Evolutionary conservation across 441 rosid species (phyloP), one percentile per base, ranked within the genome.

Genomic region (Eutrema salsugineum): DNA sequence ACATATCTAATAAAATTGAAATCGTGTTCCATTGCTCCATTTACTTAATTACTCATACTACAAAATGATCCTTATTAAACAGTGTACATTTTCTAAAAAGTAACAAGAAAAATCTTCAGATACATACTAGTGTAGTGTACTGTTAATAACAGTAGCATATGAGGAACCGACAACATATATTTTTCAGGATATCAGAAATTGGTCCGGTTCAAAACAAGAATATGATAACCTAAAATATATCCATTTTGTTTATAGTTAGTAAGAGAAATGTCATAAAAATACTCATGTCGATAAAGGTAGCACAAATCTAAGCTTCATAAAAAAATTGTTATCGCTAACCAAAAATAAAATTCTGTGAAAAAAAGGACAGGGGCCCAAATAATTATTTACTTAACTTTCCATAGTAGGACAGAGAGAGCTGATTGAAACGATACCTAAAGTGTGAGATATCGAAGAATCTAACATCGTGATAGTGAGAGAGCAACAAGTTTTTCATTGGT

Each of bases 361-460:
- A 22, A 24, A 27, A 0, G 49, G 8, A 16, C 15, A 46, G 11
- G 12, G 3, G 24, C 11, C 39, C 58, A 36, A 48, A 47, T 49
- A 38, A 5, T 2, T 49, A 3, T 1, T 28, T 5, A 10, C 12
- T 51, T 42, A 67, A 20, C 17, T 11, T 32, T 56, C 10, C n/a
- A 14, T 8, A 33, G 54, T 58, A 14, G 72, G 77, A 49, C 77
- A 67, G 16, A 58, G 46, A 47, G 24, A 58, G 58, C 16, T 73
- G 77, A 73, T 58, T 66, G 77, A 49, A 73, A 73, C 72, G 53
- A 58, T 32, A 66, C 46, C 51, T 19, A 50, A 50, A 67, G 42
- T 67, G 10, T 6, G 42, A 57, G 77, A 73, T 73, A 65, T 20
- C 7, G 20, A 65, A 48, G 22, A 73, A 73, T 65, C 65, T 30